Percentiles rank a stretch among this genome's conserved stretches.
phyloP scores from a whole-genome alignment of 2,329 filamentous ascomycete genomes.

The Ophiognomonia clavigignenti-juglandacearum region DNA sequence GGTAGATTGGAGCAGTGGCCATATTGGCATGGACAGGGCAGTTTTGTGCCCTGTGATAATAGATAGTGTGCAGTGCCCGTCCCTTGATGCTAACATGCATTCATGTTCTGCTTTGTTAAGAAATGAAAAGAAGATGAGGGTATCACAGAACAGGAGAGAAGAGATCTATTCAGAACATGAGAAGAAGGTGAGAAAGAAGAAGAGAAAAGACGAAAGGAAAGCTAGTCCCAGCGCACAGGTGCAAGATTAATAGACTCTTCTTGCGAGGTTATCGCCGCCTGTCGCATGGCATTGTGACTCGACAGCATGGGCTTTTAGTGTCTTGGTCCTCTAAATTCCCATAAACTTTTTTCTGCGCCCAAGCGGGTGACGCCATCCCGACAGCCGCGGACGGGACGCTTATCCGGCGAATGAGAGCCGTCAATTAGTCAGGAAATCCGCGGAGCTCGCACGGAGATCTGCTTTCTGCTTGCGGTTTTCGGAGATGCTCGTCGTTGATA shows the following conservation, averaged over 20 bases:
- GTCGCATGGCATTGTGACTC: not conserved
- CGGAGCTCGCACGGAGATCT: not conserved
- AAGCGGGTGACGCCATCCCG: conserved; percentile 19
- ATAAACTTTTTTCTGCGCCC: conserved; percentile 12
- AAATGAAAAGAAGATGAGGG: not conserved
- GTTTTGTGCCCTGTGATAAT: not conserved
- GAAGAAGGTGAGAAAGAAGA: not conserved
- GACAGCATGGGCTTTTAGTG: not conserved
- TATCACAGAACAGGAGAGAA: not conserved
- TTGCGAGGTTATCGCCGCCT: not conserved
- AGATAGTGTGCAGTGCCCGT: no score
- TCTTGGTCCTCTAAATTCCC: not conserved
- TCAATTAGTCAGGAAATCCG: conserved; percentile 1
- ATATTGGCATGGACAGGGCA: not conserved
- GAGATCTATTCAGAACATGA: not conserved
- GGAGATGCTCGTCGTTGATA: not conserved
- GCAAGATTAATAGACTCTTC: not conserved
- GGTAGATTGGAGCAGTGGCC: conserved; percentile 21
- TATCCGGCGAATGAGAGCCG: conserved; percentile 11
- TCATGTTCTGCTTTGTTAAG: not conserved
- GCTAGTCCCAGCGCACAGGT: not conserved
- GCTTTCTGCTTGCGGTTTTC: not conserved
- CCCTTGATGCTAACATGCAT: no score
- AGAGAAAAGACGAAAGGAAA: not conserved
- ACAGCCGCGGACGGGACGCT: conserved; percentile 13